A percentile compares a stretch with the other conserved stretches of the same genome.
phyloP scores from a whole-genome alignment of 768 basidiomycete species.

The Calocera cornea region DNA sequence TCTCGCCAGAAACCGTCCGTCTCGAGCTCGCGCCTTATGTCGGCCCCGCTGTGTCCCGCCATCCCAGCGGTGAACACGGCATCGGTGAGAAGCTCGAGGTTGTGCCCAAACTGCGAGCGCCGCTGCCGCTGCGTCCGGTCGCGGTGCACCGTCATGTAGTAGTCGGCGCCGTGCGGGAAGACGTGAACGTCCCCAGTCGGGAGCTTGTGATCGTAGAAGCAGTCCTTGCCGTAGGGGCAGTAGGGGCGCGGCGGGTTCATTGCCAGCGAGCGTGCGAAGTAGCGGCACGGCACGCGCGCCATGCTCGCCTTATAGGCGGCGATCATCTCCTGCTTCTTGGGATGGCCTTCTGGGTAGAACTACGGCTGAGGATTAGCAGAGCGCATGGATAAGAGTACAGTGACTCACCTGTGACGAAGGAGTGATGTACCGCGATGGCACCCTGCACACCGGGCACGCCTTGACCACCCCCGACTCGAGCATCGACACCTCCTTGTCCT shows the following conservation, averaged over 20 bases:
- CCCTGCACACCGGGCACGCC: constrained; percentile 67
- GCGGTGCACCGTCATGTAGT: not conserved
- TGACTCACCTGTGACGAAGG: constrained; percentile 39
- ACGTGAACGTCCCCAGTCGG: not conserved
- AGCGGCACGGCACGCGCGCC: constrained; percentile 55
- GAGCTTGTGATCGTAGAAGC: constrained; percentile 56
- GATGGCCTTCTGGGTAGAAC: constrained; percentile 43
- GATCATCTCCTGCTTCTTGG: constrained; percentile 38
- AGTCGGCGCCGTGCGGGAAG: not conserved
- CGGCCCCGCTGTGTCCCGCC: not conserved
- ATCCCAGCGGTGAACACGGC: not conserved
- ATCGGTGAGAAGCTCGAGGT: not conserved
- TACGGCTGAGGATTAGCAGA: no score
- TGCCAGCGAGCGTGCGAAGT: constrained; percentile 43
- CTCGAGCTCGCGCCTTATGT: not conserved
- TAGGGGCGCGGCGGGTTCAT: constrained; percentile 32
- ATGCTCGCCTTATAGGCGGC: constrained; percentile 60
- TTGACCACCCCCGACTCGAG: constrained; percentile 49
- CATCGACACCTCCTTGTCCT: constrained; percentile 38
- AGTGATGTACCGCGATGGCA: constrained; percentile 50
- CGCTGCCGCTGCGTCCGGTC: not conserved
- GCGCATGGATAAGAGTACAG: not conserved
- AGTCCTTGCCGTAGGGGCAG: constrained; percentile 70
- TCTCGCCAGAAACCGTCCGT: not conserved
- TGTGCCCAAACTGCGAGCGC: not conserved